A percentile compares a stretch with the other conserved stretches of the same genome.
Conservation (phyloP, 1,139 yeast species). For the Scheffersomyces illinoinensis region DNA sequence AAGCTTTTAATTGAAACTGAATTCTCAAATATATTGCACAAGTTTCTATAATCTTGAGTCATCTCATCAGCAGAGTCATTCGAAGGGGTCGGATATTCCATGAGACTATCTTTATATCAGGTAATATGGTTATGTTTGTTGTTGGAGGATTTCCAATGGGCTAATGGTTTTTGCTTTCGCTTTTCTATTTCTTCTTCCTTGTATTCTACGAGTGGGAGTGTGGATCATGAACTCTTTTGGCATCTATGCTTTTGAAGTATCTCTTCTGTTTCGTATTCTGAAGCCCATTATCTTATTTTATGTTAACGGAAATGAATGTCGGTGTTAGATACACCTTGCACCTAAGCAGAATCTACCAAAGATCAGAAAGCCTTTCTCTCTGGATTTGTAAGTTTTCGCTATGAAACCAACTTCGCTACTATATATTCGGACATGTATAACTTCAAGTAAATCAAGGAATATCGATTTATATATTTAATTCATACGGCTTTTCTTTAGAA, state of each 20-base stretch:
- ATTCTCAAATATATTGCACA: background rate
- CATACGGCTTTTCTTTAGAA: background rate
- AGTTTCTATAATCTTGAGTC: background rate
- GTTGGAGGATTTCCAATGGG: background rate
- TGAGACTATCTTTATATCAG: background rate
- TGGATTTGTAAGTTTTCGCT: background rate
- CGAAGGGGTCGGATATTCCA: background rate
- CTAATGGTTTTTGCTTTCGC: no score
- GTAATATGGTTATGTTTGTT: background rate
- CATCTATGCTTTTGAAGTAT: background rate
- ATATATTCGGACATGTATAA: background rate
- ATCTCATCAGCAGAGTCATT: background rate
- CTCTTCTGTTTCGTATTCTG: background rate
- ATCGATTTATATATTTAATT: background rate
- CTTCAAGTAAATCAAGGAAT: background rate
- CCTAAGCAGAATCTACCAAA: background rate
- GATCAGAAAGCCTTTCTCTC: background rate
- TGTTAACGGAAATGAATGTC: background rate
- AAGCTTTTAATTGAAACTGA: conserved; percentile 1
- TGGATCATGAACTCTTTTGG: background rate
- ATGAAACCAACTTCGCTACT: background rate
- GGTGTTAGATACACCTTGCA: background rate
- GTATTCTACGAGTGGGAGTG: background rate
- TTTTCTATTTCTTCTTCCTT: background rate
- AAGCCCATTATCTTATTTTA: background rate